Evolutionary conservation across 2,329 filamentous ascomycete species (phyloP).

Genomic region (Stenocarpella maydis): DNA sequence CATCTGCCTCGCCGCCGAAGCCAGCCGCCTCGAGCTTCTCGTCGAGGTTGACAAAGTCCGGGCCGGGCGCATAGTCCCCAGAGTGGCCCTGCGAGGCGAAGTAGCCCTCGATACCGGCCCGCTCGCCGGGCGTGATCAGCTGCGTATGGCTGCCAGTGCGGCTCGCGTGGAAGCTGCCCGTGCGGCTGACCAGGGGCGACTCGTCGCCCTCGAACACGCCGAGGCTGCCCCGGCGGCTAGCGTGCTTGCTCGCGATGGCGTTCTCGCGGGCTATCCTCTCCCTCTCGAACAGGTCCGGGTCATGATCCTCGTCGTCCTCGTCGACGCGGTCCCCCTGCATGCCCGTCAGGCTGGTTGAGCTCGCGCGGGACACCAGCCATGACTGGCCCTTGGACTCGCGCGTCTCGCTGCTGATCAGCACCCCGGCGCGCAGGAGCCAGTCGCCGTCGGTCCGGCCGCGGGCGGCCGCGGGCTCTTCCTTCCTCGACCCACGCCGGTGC

Average conservation of each 20-base stretch:
- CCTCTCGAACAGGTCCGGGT: constrained; percentile 42
- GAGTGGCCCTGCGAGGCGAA: constrained; percentile 43
- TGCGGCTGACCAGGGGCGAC: constrained; percentile 51
- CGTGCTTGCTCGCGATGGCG: constrained; percentile 50
- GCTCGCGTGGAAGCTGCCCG: constrained; percentile 56
- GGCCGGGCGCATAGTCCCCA: constrained; percentile 54
- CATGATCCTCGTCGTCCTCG: constrained; percentile 31
- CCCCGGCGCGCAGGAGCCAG: constrained; percentile 71
- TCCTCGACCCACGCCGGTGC: constrained; percentile 42
- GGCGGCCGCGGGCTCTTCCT: constrained; percentile 36
- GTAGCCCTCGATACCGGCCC: constrained; percentile 47
- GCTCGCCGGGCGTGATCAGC: constrained; percentile 55
- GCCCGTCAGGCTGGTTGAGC: constrained; percentile 68
- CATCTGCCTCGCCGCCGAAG: constrained; percentile 52
- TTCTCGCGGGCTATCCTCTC: constrained; percentile 48
- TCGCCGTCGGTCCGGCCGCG: constrained; percentile 62
- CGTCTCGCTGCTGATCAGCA: constrained; percentile 67
- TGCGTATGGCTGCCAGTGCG: constrained; percentile 54
- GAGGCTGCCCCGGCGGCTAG: constrained; percentile 57
- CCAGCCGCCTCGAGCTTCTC: constrained; percentile 65
- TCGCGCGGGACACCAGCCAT: constrained; percentile 72
- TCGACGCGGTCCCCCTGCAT: constrained; percentile 59
- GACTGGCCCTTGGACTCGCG: constrained; percentile 74
- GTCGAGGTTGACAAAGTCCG: constrained; percentile 70
- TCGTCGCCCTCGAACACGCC: constrained; percentile 48